Evolutionary conservation across 2,329 filamentous ascomycete species (phyloP).

Genomic region (Xenosphaeropsis pyriputrescens): DNA sequence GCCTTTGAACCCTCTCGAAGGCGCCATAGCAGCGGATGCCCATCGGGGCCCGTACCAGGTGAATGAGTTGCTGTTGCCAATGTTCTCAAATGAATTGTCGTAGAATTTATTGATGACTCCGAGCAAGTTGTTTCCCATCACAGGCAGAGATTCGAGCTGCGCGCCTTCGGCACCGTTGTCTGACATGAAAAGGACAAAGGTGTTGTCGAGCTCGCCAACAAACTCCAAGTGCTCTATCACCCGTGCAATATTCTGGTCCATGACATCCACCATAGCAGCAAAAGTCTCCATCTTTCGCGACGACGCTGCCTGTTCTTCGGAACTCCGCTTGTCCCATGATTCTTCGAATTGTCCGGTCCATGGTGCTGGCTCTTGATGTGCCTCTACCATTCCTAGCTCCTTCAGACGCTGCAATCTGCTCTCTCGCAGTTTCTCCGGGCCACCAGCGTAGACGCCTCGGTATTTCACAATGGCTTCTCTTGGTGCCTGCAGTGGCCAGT

Average conservation of each 20-base stretch:
- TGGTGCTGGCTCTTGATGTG: slow-evolving; percentile 10
- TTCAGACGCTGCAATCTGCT: slow-evolving; percentile 38
- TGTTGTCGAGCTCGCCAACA: slow-evolving; percentile 46
- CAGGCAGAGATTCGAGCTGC: slow-evolving; percentile 40
- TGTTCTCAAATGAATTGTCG: slow-evolving; percentile 39
- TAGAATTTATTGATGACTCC: slow-evolving; percentile 40
- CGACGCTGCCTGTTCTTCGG: slow-evolving; percentile 30
- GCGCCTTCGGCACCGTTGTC: slow-evolving; percentile 49
- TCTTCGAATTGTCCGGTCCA: no score
- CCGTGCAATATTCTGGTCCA: slow-evolving; percentile 46
- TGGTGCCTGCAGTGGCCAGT: slow-evolving; percentile 38
- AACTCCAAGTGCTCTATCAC: slow-evolving; percentile 32
- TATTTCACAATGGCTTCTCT: slow-evolving; percentile 20
- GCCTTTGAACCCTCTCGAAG: slow-evolving; percentile 21
- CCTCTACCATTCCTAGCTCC: slow-evolving; percentile 26
- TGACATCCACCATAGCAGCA: slow-evolving; percentile 26
- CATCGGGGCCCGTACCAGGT: slow-evolving; percentile 45
- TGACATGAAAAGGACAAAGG: slow-evolving; percentile 46
- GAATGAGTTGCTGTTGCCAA: slow-evolving; percentile 40
- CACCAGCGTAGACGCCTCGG: slow-evolving; percentile 39
- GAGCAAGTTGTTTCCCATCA: slow-evolving; percentile 36
- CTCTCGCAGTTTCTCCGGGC: slow-evolving; percentile 38
- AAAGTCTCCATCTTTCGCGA: slow-evolving; percentile 44
- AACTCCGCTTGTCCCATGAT: no score
- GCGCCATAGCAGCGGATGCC: slow-evolving; percentile 37